Conservation (phyloP, 2,329 filamentous ascomycete genomes). For the Colletotrichum filicis region DNA sequence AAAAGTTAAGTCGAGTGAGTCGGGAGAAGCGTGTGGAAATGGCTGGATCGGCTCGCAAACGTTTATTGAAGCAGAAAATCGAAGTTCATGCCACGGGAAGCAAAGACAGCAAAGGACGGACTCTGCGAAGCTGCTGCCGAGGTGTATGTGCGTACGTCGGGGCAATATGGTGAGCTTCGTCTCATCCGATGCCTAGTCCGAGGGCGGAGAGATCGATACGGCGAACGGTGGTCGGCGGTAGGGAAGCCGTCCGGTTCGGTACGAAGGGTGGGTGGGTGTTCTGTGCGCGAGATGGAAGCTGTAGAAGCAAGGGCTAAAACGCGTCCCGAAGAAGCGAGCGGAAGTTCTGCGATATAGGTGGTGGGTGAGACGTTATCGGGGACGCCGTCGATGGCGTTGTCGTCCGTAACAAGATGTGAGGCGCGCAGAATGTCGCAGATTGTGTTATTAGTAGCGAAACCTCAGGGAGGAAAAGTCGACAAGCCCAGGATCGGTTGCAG, state of each 20-base stretch:
- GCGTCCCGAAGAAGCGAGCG: neutral
- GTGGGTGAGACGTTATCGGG: neutral
- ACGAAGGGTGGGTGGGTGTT: neutral
- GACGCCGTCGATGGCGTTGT: neutral
- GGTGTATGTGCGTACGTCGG: neutral
- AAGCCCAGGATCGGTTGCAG: conserved; percentile 19
- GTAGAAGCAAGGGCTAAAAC: neutral
- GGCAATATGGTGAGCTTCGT: conserved; percentile 3
- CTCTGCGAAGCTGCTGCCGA: neutral
- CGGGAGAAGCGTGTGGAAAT: neutral
- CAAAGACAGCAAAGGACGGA: neutral
- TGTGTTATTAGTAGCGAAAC: neutral
- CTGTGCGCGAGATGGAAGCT: conserved; percentile 7
- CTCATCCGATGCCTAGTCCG: conserved; percentile 12
- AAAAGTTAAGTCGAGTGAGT: neutral
- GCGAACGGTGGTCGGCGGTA: conserved; percentile 10
- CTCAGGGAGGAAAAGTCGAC: neutral
- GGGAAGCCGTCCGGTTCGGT: conserved; percentile 14
- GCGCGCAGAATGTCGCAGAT: conserved; percentile 1
- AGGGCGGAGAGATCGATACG: neutral
- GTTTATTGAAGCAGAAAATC: conserved; percentile 11
- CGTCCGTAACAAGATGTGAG: conserved; percentile 3
- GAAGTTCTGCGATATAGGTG: neutral
- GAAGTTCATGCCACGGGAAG: conserved; percentile 1
- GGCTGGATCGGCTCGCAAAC: neutral